A percentile compares a stretch with the other conserved stretches of the same genome.
phyloP scores from a whole-genome alignment of 257 asterid species.

The Solanum phureja region DNA sequence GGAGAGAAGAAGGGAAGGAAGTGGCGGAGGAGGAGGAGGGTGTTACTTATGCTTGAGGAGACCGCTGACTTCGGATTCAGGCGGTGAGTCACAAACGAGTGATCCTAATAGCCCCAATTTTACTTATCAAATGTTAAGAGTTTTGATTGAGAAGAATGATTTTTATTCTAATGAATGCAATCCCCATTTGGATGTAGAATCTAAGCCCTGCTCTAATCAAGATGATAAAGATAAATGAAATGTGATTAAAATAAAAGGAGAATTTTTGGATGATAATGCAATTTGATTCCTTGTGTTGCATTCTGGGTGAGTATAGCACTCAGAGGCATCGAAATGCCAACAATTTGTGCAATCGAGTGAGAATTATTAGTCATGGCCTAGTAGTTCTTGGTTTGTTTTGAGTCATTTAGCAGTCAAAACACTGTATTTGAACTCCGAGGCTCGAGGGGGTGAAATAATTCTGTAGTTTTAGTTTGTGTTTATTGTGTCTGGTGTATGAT shows the following conservation, averaged over 20 bases:
- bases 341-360: not conserved
- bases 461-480: not conserved
- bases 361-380: not conserved
- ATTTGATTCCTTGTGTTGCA: not conserved
- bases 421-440: not conserved
- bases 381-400: not conserved
- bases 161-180: constrained; percentile 68
- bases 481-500: not conserved
- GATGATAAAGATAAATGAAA: not conserved
- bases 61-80: constrained; percentile 44
- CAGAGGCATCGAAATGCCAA: not conserved
- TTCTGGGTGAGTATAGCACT: not conserved
- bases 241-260: not conserved
- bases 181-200: constrained; percentile 41
- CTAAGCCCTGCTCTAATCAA: not conserved
- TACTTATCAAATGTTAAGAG: constrained; percentile 47
- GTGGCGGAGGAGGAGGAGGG: constrained; percentile 19
- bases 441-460: not conserved
- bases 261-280: not conserved
- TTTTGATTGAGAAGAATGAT: constrained; percentile 72
- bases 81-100: constrained; percentile 70
- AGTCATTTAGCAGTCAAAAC: not conserved
- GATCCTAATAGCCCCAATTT: constrained; percentile 79
- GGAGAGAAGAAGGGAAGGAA: constrained; percentile 13
- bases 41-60: constrained; percentile 39